phyloP scores from a whole-genome alignment of 2,329 filamentous ascomycete species.

The Colletotrichum sp. region DNA sequence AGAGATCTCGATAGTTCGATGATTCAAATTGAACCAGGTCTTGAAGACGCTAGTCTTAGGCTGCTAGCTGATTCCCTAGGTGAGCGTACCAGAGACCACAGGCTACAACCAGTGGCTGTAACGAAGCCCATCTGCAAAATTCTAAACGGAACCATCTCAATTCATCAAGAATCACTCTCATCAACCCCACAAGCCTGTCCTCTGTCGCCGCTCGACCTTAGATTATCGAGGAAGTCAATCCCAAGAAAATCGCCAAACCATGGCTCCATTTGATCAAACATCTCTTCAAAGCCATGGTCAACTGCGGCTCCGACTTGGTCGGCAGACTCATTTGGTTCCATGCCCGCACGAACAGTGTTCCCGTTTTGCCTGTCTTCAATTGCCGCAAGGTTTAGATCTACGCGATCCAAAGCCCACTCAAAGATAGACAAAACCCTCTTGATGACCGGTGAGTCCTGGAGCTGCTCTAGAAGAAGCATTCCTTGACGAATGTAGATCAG shows the following conservation, averaged over 20 bases:
- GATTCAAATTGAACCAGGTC: not conserved
- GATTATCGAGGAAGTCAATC: not conserved
- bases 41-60: rapidly evolving
- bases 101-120: not conserved
- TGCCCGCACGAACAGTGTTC: not conserved
- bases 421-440: not conserved
- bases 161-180: not conserved
- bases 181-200: not conserved
- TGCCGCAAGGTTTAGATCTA: not conserved
- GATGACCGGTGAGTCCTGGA: not conserved
- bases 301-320: not conserved
- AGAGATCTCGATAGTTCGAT: rapidly evolving
- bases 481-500: not conserved
- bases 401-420: not conserved
- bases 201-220: not conserved
- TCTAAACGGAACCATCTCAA: not conserved
- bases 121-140: not conserved
- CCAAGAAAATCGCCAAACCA: not conserved
- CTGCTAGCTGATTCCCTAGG: not conserved
- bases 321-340: not conserved
- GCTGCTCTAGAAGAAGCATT: not conserved
- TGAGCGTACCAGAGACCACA: not conserved
- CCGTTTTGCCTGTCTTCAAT: not conserved
- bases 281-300: not conserved
- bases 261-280: not conserved